Evolutionary conservation across 78 protist genomes (phyloP).

Genomic region (Mastigamoeba balamuthi): DNA sequence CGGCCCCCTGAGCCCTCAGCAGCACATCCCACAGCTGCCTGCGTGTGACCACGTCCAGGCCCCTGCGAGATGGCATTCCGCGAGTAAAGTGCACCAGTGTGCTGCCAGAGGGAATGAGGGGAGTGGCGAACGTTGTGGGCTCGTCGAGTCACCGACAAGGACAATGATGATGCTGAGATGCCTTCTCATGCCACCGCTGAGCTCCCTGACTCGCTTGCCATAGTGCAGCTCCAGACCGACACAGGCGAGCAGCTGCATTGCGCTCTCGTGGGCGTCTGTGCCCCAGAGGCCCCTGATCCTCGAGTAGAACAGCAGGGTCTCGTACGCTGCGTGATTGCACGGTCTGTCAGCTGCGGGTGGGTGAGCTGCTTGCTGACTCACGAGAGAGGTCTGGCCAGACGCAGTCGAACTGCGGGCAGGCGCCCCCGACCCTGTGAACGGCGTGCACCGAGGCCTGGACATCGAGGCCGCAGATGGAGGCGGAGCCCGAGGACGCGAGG

Average conservation of each 20-base stretch:
- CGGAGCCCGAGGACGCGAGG: conserved; percentile 39
- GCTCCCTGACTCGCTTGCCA: too few species aligned
- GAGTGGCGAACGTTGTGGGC: too few species aligned
- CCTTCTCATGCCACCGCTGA: conserved; percentile 60
- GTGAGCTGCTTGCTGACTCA: too few species aligned
- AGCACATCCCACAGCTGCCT: conserved; percentile 59
- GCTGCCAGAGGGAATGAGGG: too few species aligned
- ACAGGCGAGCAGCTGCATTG: too few species aligned
- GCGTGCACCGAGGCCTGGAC: conserved; percentile 6
- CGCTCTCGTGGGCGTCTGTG: too few species aligned
- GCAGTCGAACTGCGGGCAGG: conserved; percentile 80
- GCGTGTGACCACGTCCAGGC: conserved; percentile 64
- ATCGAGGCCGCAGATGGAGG: conserved; percentile 34
- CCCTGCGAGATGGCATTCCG: too few species aligned
- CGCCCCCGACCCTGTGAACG: conserved; percentile 62
- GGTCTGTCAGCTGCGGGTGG: too few species aligned
- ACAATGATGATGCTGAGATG: conserved; percentile 34
- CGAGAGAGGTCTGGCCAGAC: conserved; percentile 65
- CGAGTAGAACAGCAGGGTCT: conserved; percentile 65
- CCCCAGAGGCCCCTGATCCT: not conserved
- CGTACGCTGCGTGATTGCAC: too few species aligned
- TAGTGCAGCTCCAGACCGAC: too few species aligned
- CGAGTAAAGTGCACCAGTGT: too few species aligned
- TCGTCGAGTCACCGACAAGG: conserved; percentile 12
- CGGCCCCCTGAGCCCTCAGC: conserved; percentile 8